phyloP scores from a whole-genome alignment of 441 rosid genomes.

The Adansonia rubrostipa region DNA sequence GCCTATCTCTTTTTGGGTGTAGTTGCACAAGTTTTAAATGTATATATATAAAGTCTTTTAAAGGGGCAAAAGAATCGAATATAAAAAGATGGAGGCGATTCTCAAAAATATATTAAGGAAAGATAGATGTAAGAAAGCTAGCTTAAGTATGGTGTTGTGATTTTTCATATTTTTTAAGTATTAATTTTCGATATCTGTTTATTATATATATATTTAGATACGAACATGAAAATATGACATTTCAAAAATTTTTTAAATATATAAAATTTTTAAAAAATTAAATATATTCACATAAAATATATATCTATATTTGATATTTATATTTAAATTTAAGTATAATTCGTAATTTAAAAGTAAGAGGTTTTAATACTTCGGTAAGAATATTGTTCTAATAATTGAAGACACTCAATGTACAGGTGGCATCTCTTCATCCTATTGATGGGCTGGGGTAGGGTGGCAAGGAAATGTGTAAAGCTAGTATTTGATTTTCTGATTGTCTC shows the following conservation, averaged over 20 bases:
- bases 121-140: constrained; percentile 10
- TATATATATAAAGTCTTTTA: background rate
- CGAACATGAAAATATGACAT: too few relatives aligned
- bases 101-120: background rate
- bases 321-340: too few relatives aligned
- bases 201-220: too few relatives aligned
- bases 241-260: too few relatives aligned
- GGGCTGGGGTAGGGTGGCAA: constrained; percentile 15
- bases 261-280: too few relatives aligned
- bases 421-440: constrained; percentile 30
- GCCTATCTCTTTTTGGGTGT: background rate
- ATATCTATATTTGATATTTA: too few relatives aligned
- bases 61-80: background rate
- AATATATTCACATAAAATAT: too few relatives aligned
- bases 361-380: background rate
- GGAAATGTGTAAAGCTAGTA: background rate
- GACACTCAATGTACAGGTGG: background rate
- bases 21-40: background rate
- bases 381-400: background rate
- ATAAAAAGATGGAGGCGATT: background rate
- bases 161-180: too few relatives aligned
- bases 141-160: background rate
- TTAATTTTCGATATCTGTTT: too few relatives aligned
- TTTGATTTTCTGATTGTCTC: background rate
- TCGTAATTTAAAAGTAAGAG: background rate